Evolutionary conservation across 208 protist genomes (phyloP).

Genomic region (Histomonas meleagridis): DNA sequence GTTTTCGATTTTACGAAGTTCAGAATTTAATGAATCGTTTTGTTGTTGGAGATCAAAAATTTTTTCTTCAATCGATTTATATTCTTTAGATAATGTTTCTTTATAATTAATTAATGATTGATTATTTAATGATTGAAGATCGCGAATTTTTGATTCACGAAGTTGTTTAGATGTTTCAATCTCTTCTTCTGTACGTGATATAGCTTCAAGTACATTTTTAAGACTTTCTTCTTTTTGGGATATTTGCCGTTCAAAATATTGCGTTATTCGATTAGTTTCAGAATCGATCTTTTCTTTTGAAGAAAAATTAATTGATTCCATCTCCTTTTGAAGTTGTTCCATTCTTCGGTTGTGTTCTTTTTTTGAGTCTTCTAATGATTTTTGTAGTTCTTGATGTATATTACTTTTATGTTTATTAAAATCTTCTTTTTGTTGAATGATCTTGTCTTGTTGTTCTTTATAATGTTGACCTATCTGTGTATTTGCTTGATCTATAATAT

Average conservation of each 20-base stretch:
- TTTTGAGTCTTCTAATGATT: background rate
- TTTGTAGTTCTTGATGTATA: background rate
- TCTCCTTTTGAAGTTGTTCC: background rate
- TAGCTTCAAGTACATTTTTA: background rate
- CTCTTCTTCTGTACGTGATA: background rate
- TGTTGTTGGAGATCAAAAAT: background rate
- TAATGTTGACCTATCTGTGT: background rate
- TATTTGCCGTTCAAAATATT: constrained; percentile 10
- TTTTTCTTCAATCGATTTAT: background rate
- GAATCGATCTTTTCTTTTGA: background rate
- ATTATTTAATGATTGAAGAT: background rate
- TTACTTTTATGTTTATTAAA: background rate
- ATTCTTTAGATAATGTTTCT: background rate
- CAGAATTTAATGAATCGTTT: background rate
- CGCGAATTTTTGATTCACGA: background rate
- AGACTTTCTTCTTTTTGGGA: background rate
- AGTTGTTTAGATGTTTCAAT: background rate
- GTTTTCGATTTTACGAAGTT: background rate
- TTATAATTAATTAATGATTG: background rate
- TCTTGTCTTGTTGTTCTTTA: background rate
- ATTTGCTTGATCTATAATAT: background rate
- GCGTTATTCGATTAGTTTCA: background rate
- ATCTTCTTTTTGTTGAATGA: background rate
- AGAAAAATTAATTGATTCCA: background rate
- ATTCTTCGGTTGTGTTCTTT: background rate